These are phyloP conservation scores for Solanum hybrid DNA, from an alignment of 305 asterid species.

Conservation along the genomic window DNA sequence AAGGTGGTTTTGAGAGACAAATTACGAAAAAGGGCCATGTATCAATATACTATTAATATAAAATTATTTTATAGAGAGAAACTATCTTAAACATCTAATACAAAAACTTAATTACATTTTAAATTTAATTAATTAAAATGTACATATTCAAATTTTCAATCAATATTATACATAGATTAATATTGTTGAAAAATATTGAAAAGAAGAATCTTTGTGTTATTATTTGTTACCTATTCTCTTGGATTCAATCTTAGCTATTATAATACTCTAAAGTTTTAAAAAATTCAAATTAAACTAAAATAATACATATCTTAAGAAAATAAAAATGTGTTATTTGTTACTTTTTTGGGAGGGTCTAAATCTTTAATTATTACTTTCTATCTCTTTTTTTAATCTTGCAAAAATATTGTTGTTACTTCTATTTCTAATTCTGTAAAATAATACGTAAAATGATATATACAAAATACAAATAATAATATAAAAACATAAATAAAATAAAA, in stretches of 20 bases:
- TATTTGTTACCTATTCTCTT: neutral
- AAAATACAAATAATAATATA: too few species aligned
- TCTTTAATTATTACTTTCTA: neutral
- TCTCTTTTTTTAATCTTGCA: neutral
- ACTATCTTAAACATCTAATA: too few species aligned
- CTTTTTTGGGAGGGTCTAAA: neutral
- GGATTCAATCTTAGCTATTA: neutral
- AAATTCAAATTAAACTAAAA: too few species aligned
- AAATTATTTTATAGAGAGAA: too few species aligned
- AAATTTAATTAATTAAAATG: neutral
- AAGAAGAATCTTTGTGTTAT: neutral
- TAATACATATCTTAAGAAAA: neutral
- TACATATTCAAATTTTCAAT: too few species aligned
- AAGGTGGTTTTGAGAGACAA: too few species aligned
- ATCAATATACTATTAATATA: too few species aligned
- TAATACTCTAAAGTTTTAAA: neutral
- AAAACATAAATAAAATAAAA: neutral
- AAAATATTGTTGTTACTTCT: neutral
- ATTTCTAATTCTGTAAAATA: too few species aligned
- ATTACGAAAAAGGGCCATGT: too few species aligned
- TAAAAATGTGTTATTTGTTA: neutral
- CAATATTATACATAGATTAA: neutral
- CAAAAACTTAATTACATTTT: neutral
- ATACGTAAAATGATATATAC: too few species aligned
- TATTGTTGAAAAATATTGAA: neutral